These are phyloP conservation scores for Pachysolen tannophilus DNA, from an alignment of 805 yeast genomes.

Conservation along the genomic window DNA sequence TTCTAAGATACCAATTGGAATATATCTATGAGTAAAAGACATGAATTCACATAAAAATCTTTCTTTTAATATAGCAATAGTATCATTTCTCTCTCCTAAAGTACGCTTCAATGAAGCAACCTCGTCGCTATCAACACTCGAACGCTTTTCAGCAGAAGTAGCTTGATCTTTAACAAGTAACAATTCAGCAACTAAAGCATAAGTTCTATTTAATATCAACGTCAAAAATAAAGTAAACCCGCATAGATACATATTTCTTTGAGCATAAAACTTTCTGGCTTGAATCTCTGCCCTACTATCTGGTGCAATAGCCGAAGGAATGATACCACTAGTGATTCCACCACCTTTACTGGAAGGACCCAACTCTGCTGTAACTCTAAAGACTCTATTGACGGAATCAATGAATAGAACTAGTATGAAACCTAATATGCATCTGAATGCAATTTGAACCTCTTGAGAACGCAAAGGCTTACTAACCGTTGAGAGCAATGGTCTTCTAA, in stretches of 20 bases:
- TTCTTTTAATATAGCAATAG: conserved; percentile 59
- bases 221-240: conserved; percentile 93
- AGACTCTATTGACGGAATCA: conserved; percentile 83
- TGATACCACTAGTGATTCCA: conserved; percentile 22
- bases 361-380: conserved; percentile 58
- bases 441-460: conserved; percentile 63
- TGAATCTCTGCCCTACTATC: conserved; percentile 75
- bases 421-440: conserved; percentile 72
- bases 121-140: conserved; percentile 24
- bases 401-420: conserved; percentile 78
- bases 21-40: conserved; percentile 88
- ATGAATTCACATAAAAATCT: conserved; percentile 90
- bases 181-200: conserved; percentile 69
- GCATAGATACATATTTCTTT: conserved; percentile 91
- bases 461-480: conserved; percentile 63
- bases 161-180: conserved; percentile 55
- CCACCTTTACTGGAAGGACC: conserved; percentile 24
- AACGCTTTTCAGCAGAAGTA: conserved; percentile 24
- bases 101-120: conserved; percentile 40
- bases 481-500: conserved; percentile 60
- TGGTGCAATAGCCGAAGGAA: conserved; percentile 10
- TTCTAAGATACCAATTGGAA: conserved; percentile 91
- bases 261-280: conserved; percentile 91
- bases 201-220: conserved; percentile 77
- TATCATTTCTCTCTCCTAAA: conserved; percentile 52